These are phyloP conservation scores for Geotrichum phurueaensis DNA, from an alignment of 1,139 yeast genomes.

Conservation along the genomic window DNA sequence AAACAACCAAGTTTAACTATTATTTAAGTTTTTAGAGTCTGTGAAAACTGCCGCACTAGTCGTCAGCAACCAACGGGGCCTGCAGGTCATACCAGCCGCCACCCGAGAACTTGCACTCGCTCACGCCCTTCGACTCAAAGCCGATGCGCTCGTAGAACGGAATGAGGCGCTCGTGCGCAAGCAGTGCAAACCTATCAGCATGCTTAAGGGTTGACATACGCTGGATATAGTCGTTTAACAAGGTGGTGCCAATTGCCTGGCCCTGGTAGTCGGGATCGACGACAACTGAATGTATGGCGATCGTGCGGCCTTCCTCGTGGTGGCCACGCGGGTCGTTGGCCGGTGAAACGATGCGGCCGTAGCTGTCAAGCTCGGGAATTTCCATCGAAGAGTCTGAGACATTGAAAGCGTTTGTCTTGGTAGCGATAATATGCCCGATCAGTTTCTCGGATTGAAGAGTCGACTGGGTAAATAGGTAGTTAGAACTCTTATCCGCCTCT, in stretches of 20 bases:
- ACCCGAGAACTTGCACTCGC: constrained; percentile 39
- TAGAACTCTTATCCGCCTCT: constrained; percentile 24
- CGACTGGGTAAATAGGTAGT: constrained; percentile 41
- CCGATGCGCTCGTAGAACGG: constrained; percentile 80
- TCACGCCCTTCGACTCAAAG: constrained; percentile 60
- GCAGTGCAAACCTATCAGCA: constrained; percentile 69
- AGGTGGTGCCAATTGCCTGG: constrained; percentile 70
- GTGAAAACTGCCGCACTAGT: not conserved
- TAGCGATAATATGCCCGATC: constrained; percentile 79
- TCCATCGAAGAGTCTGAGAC: constrained; percentile 69
- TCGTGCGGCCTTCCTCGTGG: constrained; percentile 61
- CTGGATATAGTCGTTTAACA: constrained; percentile 85
- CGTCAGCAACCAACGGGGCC: not conserved
- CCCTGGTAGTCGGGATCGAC: constrained; percentile 77
- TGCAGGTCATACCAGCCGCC: constrained; percentile 11
- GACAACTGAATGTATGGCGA: constrained; percentile 80
- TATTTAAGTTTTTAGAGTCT: not conserved
- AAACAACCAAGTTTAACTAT: not conserved
- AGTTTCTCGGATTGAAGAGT: constrained; percentile 50
- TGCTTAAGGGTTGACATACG: constrained; percentile 74
- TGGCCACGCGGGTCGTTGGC: constrained; percentile 53
- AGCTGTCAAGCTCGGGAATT: constrained; percentile 41
- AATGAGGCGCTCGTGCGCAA: constrained; percentile 63
- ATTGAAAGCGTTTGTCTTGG: constrained; percentile 53
- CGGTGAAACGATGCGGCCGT: constrained; percentile 25